Conservation (phyloP, 495 filamentous ascomycete species). For the Durotheca rogersii region DNA sequence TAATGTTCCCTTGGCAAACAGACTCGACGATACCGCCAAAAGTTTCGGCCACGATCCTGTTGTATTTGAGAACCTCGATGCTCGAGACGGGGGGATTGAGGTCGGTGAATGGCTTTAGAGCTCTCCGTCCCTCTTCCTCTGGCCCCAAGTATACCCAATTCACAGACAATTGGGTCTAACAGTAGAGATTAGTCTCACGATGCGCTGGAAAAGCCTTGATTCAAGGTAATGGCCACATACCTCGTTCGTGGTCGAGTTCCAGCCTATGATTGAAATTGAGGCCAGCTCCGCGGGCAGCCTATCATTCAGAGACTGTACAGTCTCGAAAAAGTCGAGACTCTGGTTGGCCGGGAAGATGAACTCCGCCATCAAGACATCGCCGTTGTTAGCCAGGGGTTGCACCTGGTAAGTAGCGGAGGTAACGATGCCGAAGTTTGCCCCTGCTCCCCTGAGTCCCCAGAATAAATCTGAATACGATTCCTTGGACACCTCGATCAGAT, state of each 20-base stretch:
- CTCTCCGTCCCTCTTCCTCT: constrained; percentile 14
- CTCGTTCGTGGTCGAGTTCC: background rate
- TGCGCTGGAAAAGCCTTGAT: too few relatives aligned
- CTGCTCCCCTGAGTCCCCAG: constrained; percentile 43
- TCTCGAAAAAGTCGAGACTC: too few relatives aligned
- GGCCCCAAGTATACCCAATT: constrained; percentile 22
- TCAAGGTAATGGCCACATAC: too few relatives aligned
- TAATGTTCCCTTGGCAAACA: background rate
- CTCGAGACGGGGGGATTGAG: background rate
- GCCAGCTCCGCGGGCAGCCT: constrained; percentile 17
- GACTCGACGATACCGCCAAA: background rate
- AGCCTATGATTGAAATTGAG: background rate
- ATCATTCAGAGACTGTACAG: too few relatives aligned
- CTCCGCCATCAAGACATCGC: constrained; percentile 30
- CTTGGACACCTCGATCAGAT: constrained; percentile 34
- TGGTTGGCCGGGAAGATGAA: too few relatives aligned
- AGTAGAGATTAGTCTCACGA: constrained; percentile 8
- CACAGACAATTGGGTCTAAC: too few relatives aligned
- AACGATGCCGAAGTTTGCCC: constrained; percentile 40
- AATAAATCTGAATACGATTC: constrained; percentile 39
- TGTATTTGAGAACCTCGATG: background rate
- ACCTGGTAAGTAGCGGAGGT: constrained; percentile 40
- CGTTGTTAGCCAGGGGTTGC: constrained; percentile 22
- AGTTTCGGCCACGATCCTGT: background rate
- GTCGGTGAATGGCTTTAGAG: constrained; percentile 12